Percentiles rank a stretch among this genome's conserved stretches.
These are phyloP conservation scores for Austroboletus novae-zelandiae DNA, from an alignment of 1,284 basidiomycete genomes.

Conservation along the genomic window DNA sequence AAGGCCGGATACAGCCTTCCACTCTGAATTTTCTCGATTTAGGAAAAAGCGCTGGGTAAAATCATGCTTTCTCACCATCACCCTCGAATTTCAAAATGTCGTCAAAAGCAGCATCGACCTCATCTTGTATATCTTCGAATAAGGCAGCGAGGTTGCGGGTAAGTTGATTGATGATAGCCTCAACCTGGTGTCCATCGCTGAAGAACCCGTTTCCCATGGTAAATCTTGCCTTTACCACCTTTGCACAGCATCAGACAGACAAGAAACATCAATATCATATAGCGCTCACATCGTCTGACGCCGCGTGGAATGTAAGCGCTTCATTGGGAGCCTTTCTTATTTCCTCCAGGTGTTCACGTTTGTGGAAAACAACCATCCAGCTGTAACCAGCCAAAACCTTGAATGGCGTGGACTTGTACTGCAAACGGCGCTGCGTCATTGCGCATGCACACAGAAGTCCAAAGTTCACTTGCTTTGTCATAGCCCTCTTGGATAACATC, in stretches of 20 bases:
- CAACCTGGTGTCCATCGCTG: conserved; percentile 28
- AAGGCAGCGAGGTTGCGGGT: conserved; percentile 30
- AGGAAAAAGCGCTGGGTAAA: background rate
- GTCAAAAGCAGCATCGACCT: conserved; percentile 31
- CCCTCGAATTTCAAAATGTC: conserved; percentile 18
- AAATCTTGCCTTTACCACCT: conserved; percentile 24
- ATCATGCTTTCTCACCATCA: conserved; percentile 9
- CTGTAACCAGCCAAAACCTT: conserved; percentile 37
- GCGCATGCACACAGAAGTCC: too few relatives aligned
- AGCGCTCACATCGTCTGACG: conserved; percentile 32
- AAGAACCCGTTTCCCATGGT: conserved; percentile 25
- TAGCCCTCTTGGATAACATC: conserved; percentile 19
- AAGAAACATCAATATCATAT: background rate
- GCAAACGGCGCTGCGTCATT: background rate
- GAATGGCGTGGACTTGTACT: conserved; percentile 33
- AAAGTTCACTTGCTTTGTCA: conserved; percentile 5
- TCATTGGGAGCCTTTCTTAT: conserved; percentile 39
- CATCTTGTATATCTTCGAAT: conserved; percentile 31
- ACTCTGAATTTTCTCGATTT: conserved; percentile 17
- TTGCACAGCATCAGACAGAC: background rate
- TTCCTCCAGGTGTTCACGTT: conserved; percentile 39
- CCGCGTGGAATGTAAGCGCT: conserved; percentile 36
- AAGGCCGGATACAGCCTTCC: conserved; percentile 23
- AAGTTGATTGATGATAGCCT: conserved; percentile 25
- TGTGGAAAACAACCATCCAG: conserved; percentile 43